Evolutionary conservation across 2,329 filamentous ascomycete species (phyloP).

Genomic region (Cordyceps javanica): DNA sequence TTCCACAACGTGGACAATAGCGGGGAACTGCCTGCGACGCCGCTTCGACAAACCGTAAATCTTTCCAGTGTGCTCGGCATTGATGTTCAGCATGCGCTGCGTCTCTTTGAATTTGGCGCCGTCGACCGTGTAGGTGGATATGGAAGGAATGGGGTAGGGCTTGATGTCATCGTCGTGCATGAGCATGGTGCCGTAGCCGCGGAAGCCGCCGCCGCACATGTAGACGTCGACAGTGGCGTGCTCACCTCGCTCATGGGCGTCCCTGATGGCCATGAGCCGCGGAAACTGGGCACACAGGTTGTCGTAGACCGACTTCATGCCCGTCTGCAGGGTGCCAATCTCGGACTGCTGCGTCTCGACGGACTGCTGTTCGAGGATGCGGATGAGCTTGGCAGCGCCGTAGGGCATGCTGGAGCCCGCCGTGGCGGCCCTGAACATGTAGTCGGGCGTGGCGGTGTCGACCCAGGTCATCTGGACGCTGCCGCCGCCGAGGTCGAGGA

Average conservation of each 20-base stretch:
- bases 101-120: slow-evolving; percentile 54
- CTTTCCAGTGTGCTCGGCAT: slow-evolving; percentile 45
- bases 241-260: slow-evolving; percentile 28
- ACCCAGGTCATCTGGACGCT: slow-evolving; percentile 62
- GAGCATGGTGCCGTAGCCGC: slow-evolving; percentile 84
- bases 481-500: slow-evolving; percentile 80
- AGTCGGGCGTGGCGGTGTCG: slow-evolving; percentile 40
- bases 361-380: slow-evolving; percentile 38
- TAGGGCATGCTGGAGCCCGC: slow-evolving; percentile 54
- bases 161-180: slow-evolving; percentile 68
- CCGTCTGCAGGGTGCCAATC: slow-evolving; percentile 46
- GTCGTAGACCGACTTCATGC: slow-evolving; percentile 55
- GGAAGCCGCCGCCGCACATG: slow-evolving; percentile 83
- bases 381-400: slow-evolving; percentile 52
- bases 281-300: slow-evolving; percentile 44
- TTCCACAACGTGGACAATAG: slow-evolving; percentile 74
- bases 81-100: slow-evolving; percentile 43
- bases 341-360: slow-evolving; percentile 38
- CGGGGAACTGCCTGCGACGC: slow-evolving; percentile 73
- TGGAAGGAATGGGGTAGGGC: slow-evolving; percentile 77
- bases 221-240: slow-evolving; percentile 60
- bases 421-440: slow-evolving; percentile 47
- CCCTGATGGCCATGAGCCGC: slow-evolving; percentile 35
- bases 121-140: slow-evolving; percentile 69
- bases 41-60: slow-evolving; percentile 76